Percentiles rank a stretch among this genome's conserved stretches.
These are phyloP conservation scores for Claviceps citrina DNA, from an alignment of 2,329 filamentous ascomycete species.

Conservation along the genomic window DNA sequence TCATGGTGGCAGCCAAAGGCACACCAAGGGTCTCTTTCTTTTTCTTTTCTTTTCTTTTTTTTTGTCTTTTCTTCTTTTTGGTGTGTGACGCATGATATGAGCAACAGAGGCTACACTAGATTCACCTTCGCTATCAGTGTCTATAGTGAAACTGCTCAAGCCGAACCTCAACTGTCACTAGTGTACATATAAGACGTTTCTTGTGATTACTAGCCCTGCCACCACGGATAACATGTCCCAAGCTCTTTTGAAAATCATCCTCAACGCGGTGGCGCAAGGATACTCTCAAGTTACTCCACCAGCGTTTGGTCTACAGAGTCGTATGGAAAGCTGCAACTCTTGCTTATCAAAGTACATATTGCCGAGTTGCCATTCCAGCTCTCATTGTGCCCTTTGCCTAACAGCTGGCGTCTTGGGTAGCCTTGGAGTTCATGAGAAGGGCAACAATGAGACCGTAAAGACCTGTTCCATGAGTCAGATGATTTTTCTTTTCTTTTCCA, in stretches of 20 bases:
- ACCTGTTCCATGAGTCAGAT: constrained; percentile 41
- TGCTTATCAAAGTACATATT: constrained; percentile 20
- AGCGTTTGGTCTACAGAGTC: constrained; percentile 11
- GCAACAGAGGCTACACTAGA: constrained; percentile 26
- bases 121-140: constrained; percentile 26
- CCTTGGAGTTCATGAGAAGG: constrained; percentile 98
- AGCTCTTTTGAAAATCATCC: constrained; percentile 4
- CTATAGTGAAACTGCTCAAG: constrained; percentile 31
- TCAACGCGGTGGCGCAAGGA: constrained; percentile 3
- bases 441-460: constrained; percentile 98
- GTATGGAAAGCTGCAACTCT: constrained; percentile 11
- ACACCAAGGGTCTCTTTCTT: not conserved
- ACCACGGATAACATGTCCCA: constrained; percentile 3
- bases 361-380: constrained; percentile 17
- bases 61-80: not conserved
- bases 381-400: constrained; percentile 18
- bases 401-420: constrained; percentile 47
- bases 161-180: constrained; percentile 31
- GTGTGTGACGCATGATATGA: constrained; percentile 13
- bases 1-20: no score
- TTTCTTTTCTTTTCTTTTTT: not conserved
- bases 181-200: constrained; percentile 31
- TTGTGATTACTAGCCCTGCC: constrained; percentile 3
- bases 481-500: not conserved
- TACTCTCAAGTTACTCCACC: constrained; percentile 11